Percentiles rank a stretch among this genome's conserved stretches.
Evolutionary conservation across 1,284 basidiomycete species (phyloP).

Genomic region (Amylostereum areolatum): DNA sequence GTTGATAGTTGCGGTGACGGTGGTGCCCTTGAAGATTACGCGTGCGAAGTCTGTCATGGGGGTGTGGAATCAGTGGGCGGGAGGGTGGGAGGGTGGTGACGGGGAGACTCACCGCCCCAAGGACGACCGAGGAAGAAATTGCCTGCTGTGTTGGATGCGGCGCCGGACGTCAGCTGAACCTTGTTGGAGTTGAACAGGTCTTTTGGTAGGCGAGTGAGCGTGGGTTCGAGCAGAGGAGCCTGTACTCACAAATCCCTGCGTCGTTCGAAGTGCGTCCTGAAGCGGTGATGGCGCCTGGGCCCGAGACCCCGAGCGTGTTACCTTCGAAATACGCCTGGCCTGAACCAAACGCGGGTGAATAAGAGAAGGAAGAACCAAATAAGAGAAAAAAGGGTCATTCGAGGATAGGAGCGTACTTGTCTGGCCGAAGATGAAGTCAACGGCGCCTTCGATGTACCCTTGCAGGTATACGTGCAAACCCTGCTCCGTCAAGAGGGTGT

Average conservation of each 20-base stretch:
- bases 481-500: constrained; percentile 33
- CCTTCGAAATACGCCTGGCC: constrained; percentile 39
- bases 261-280: constrained; percentile 43
- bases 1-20: constrained; percentile 35
- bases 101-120: constrained; percentile 25
- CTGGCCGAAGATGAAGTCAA: constrained; percentile 3
- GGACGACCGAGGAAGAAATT: constrained; percentile 36
- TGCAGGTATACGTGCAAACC: constrained; percentile 29
- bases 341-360: not conserved
- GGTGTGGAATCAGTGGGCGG: not conserved
- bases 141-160: constrained; percentile 17
- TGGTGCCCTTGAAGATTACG: constrained; percentile 25
- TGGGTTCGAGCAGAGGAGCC: not conserved
- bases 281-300: constrained; percentile 45
- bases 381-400: no score
- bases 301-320: constrained; percentile 34
- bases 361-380: no score
- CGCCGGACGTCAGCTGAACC: constrained; percentile 39
- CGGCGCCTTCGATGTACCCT: constrained; percentile 36
- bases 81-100: not conserved
- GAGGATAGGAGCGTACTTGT: not conserved
- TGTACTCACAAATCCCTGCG: constrained; percentile 37
- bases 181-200: constrained; percentile 44
- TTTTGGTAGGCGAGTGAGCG: constrained; percentile 9
- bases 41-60: constrained; percentile 16